Base-by-base conservation (phyloP, 768 basidiomycete genomes). In the Termitomyces sp. region DNA sequence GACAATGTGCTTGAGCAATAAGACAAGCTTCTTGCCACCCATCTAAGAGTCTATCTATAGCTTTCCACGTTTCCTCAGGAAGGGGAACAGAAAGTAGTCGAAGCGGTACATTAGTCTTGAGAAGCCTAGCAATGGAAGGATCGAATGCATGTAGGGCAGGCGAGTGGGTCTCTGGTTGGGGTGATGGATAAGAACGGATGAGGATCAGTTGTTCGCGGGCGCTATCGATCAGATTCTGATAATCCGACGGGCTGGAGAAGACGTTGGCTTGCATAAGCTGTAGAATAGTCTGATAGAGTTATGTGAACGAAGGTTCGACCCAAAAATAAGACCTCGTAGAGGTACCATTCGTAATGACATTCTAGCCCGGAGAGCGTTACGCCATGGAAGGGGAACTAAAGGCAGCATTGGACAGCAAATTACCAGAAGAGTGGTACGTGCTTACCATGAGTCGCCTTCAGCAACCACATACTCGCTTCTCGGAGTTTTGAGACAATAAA, bases 31-130 rank as follows among this genome's bases (percentile, higher is more conserved):
- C 82, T 17, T 79, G 73, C 70, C 84, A 78, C 2, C 79, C 82
- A 40, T 82, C 77, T 15, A 90, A 62, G 26, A 87, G 64, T 1
- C 62, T 66, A 6, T 73, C 66, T 1, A 89, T 59, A 1, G 73
- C 70, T 26, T 75, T 61, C 81, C 85, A 91, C 0, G 77, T 79
- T 2, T 73, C 65, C 30, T 77, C 70, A 45, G 77, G 70, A 5
- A 77, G 61, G 0, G 82, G 81, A 0, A 84, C 62, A 24, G 74
- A 69, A 9, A 89, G 70, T 5, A 82, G 70, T n/a, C 85, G 81
- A 19, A 88, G 78, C 0, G 90, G 90, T 60, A 88, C 80, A 54
- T 80, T 81, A 30, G 82, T 84, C 45, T 81, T 82, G 2, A 92
- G 72, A 26, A 77, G 74, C n/a, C 88, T 82, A 2, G 82, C 78